Evolutionary conservation across 805 yeast species (phyloP), one percentile per base, ranked within the genome.

Genomic region (Cephaloascus albidus): DNA sequence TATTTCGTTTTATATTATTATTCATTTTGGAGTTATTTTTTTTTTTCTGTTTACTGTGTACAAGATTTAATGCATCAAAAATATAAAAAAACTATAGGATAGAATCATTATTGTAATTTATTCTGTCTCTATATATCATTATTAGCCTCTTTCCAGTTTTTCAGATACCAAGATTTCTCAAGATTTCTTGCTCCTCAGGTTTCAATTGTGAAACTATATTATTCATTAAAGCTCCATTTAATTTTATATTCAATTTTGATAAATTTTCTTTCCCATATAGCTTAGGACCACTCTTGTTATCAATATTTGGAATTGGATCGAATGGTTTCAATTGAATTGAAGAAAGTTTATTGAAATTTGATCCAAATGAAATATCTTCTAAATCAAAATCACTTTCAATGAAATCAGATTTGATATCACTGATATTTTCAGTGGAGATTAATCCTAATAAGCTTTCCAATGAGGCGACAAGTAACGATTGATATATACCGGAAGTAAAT

Each of bases 291-390:
- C 44, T 42, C 37, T 47, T 38, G 37, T 45, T 46, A 16, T 51
- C 54, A 10, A 86, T 59, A 18, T 67, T 65, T 1, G 78, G 72
- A 23, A 78, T 55, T 2, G 97, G 96, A 59, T 93, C 97, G 46
- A 75, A 68, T 3, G 81, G 70, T 45, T 70, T 76, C 14, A 60
- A 60, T 27, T 74, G 68, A 36, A 88, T 78, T 2, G 84, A 73
- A 1, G 73, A 76, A 43, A 93, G 66, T 52, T 74, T 79, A 38
- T 94, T 85, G 58, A 76, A 93, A 38, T 81, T 77, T 0, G 96
- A 81, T 2, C 97, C 97, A 60, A 89, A 93, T 2, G 93, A 68
- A 2, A 70, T 55, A 37, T 81, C 72, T 44, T 88, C 95, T 19
- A 72, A 52, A 38, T 83, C 88, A 23, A 73, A 50, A 46, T 81